Conservation (phyloP, 192 early-diverging fungal species). For the Coemansia sp. region DNA sequence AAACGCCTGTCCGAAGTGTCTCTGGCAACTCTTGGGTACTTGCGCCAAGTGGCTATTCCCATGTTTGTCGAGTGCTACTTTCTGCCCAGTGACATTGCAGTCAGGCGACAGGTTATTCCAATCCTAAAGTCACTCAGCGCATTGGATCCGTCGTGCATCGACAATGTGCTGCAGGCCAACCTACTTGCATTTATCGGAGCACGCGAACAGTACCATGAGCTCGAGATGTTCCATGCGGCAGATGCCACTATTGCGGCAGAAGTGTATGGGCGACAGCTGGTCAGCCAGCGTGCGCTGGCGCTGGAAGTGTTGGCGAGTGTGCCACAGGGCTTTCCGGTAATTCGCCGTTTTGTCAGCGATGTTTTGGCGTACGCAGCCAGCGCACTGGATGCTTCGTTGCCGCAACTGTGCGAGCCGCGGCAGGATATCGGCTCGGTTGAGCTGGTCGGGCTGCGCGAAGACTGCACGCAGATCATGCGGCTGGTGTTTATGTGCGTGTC, state of each 20-base stretch:
- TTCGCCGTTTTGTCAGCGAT: constrained; percentile 28
- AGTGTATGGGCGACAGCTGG: constrained; percentile 23
- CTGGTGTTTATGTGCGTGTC: constrained; percentile 42
- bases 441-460: constrained; percentile 30
- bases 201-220: constrained; percentile 11
- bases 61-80: constrained; percentile 48
- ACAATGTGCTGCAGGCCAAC: constrained; percentile 28
- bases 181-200: constrained; percentile 36
- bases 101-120: constrained; percentile 36
- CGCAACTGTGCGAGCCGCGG: constrained; percentile 10
- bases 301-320: constrained; percentile 33
- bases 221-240: constrained; percentile 10
- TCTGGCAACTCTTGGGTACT: constrained; percentile 18
- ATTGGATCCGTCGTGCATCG: constrained; percentile 25
- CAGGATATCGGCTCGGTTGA: constrained; percentile 32
- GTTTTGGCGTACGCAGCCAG: constrained; percentile 23
- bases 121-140: constrained; percentile 26
- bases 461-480: constrained; percentile 40
- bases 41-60: constrained; percentile 38
- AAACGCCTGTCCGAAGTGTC: constrained; percentile 13
- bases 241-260: constrained; percentile 2
- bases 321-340: constrained; percentile 27
- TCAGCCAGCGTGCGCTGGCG: constrained; percentile 33
- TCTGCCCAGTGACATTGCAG: constrained; percentile 21
- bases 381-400: constrained; percentile 18